Base-by-base conservation (phyloP, 768 basidiomycete species). In the Hericium alpestre region DNA sequence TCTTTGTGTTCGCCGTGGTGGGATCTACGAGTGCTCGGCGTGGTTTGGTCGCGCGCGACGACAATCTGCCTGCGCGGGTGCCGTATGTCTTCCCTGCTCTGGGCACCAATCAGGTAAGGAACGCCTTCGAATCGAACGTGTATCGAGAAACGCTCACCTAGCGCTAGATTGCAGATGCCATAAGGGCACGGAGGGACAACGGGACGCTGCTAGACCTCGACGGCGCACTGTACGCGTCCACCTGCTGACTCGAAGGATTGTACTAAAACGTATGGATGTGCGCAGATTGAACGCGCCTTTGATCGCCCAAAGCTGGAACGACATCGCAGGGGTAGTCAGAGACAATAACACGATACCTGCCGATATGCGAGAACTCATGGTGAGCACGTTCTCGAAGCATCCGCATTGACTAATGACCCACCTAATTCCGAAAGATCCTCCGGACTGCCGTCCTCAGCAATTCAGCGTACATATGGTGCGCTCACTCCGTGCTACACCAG, bases 21-120 rank as follows among this genome's bases (percentile, higher is more conserved):
- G 4, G 32, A 1, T 10, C 1, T 32, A 2, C 32, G 2, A 32
- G 1, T 32, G 32, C 32, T 32, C 32, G 32, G 32, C 32, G 8
- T 2, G 8, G 1, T 32, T 20, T 40, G 37, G 20, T 9, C 1
- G 38, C 16, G 25, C 65, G 73, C 25, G 73, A 76, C 55, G 69
- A 72, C 58, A 65, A 72, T 47, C 60, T 72, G 27, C 73, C 75
- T 18, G 74, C 75, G 18, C 70, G 75, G 16, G 71, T 76, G 37
- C 75, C 75, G 4, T 76, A 76, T 38, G 63, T 75, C 7, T 72
- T 75, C 54, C 75, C 75, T 2, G 52, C 67, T 4, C 73, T 74
- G 0, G 65, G 65, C 4, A 57, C 60, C 5, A 53, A 63, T 46
- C 32, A 32, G 32, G 43, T 6, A 18, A 20, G 2, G 1, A 46